Base-by-base conservation (phyloP, 2,329 filamentous ascomycete genomes). In the Cladosporium sp. region DNA sequence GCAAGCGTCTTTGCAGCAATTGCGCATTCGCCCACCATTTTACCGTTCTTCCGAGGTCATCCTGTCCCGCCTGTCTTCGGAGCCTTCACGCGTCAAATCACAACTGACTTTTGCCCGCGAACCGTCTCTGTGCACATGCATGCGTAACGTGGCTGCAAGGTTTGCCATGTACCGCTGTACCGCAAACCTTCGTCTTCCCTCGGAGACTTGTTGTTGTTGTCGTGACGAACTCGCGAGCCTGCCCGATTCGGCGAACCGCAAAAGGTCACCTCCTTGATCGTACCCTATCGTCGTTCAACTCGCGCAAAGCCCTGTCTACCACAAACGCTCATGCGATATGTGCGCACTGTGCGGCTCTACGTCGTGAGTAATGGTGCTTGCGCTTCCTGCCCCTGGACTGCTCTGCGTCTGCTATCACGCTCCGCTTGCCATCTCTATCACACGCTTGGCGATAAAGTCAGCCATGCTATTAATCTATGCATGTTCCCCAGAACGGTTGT, bases 131-230 rank as follows among this genome's bases (percentile, higher is more conserved):
- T 39, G 32, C 54, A 21, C 54, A 8, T 32, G 54, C 32, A 57
- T 32, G 32, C 58, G 46, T 59, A 61, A 51, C 58, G 58, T 61
- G 43, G 58, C 57, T 62, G 25, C 48, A 53, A 62, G 28, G 43
- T 61, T 34, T 36, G 39, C 36, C 36, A 28, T 25, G 28, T 30
- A 56, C 39, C 21, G n/a, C 18, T 6, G 51, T 54, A 54, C 51
- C 26, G n/a, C 26, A n/a, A 60, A 58, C 30, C 54, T 58, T 58
- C n/a, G 10, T 46, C 39, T 32, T 28, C 26, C 51, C 18, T 30
- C 11, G n/a, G n/a, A n/a, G n/a, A 5, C 46, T 26, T 26, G 46
- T 49, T 18, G 18, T 36, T 57, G 21, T 61, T 62, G 59, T 62
- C 39, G 48, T 62, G 59, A 62, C 30, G 28, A 62, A 62, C 59